These are phyloP conservation scores for Pythium aquatile DNA, from an alignment of 352 stramenopile genomes.

Conservation along the genomic window DNA sequence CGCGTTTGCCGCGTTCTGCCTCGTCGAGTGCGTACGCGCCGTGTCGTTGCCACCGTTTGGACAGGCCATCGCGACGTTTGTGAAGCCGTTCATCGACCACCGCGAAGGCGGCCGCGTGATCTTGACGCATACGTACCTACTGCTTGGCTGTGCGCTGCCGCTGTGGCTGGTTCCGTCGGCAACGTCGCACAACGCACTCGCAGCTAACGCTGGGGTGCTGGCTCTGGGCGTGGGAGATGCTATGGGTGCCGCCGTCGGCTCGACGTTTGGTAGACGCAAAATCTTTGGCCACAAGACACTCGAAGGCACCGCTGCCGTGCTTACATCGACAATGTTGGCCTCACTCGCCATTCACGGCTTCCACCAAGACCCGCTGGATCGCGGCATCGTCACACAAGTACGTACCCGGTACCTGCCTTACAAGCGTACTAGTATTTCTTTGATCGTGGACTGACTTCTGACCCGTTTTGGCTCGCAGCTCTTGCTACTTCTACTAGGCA, in stretches of 20 bases:
- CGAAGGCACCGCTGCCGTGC: slow-evolving; percentile 58
- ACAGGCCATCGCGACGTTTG: slow-evolving; percentile 48
- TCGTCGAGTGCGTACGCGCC: slow-evolving; percentile 66
- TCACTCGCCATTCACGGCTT: slow-evolving; percentile 57
- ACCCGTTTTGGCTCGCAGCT: slow-evolving; percentile 21
- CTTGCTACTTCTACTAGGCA: slow-evolving; percentile 26
- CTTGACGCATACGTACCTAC: slow-evolving; percentile 76
- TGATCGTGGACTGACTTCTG: not conserved
- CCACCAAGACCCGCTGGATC: slow-evolving; percentile 15
- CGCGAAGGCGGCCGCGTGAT: slow-evolving; percentile 67
- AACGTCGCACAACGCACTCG: slow-evolving; percentile 23
- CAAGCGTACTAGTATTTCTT: not conserved
- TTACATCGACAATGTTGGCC: slow-evolving; percentile 52
- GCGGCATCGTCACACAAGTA: slow-evolving; percentile 42
- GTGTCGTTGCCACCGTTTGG: slow-evolving; percentile 61
- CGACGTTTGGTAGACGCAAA: slow-evolving; percentile 41
- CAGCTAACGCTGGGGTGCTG: slow-evolving; percentile 66
- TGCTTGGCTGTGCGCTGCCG: slow-evolving; percentile 72
- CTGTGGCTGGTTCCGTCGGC: slow-evolving; percentile 48
- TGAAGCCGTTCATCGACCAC: slow-evolving; percentile 74
- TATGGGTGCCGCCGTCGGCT: slow-evolving; percentile 71
- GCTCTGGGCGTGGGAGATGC: slow-evolving; percentile 72
- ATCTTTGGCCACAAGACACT: slow-evolving; percentile 67
- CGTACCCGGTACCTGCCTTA: not conserved
- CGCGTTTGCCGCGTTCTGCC: slow-evolving; percentile 63